Evolutionary conservation across 441 rosid genomes (phyloP).

Genomic region (Populus tomentosa): DNA sequence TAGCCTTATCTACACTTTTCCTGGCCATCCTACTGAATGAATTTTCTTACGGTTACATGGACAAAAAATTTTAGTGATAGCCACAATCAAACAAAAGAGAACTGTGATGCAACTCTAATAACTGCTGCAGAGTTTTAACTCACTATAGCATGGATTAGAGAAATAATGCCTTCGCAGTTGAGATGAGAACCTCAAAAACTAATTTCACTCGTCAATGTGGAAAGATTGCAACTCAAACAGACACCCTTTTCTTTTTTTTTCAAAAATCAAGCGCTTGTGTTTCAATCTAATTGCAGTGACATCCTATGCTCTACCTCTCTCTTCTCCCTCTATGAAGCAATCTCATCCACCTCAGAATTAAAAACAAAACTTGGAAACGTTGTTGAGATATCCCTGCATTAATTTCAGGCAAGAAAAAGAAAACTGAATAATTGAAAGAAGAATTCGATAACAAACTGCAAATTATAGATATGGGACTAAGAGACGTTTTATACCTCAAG

Average conservation of each 20-base stretch:
- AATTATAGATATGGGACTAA: neutral
- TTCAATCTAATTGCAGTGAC: neutral
- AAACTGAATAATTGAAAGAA: neutral
- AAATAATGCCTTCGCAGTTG: neutral
- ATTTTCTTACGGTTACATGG: neutral
- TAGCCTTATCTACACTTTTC: neutral
- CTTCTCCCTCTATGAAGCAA: slow-evolving; percentile 36
- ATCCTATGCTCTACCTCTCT: slow-evolving; percentile 2
- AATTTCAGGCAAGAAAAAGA: neutral
- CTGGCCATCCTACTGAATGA: neutral
- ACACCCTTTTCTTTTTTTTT: neutral
- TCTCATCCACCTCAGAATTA: slow-evolving; percentile 85
- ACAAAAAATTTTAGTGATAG: neutral
- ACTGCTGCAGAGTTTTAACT: neutral
- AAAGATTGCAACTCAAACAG: neutral
- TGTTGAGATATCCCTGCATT: slow-evolving; percentile 88
- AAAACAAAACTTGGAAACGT: slow-evolving; percentile 95
- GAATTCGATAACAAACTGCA: neutral
- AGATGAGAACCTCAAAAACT: neutral
- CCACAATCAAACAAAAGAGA: neutral
- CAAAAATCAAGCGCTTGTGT: neutral
- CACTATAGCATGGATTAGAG: neutral
- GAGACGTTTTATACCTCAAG: slow-evolving; percentile 49
- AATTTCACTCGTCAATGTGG: neutral
- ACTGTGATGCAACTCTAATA: neutral